A percentile compares a stretch with the other conserved stretches of the same genome.
Evolutionary conservation across 169 alveolate species (phyloP).

Genomic region (Plasmodium adleri): DNA sequence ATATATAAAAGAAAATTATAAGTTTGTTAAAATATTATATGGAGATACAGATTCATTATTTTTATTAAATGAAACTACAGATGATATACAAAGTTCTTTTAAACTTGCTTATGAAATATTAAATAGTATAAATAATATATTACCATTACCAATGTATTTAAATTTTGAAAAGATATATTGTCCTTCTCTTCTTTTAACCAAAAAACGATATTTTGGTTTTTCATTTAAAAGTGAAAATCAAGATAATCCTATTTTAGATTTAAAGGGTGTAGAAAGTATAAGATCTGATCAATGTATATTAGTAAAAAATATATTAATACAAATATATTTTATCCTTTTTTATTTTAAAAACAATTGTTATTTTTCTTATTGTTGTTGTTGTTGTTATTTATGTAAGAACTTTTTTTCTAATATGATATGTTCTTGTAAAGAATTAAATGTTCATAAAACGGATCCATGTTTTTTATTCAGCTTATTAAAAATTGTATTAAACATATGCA

Average conservation of each 20-base stretch:
- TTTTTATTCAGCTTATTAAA: conserved; percentile 24
- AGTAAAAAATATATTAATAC: conserved; percentile 60
- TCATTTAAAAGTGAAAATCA: conserved; percentile 42
- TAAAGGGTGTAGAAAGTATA: conserved; percentile 79
- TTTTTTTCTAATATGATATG: conserved; percentile 52
- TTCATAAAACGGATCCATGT: conserved; percentile 40
- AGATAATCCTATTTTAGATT: conserved; percentile 54
- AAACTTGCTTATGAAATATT: conserved; percentile 90
- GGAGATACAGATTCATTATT: conserved; percentile 99
- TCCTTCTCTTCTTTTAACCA: conserved; percentile 94
- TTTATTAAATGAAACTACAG: conserved; percentile 92
- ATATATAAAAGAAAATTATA: conserved; percentile 88
- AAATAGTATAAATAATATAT: conserved; percentile 86
- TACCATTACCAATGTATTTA: conserved; percentile 93
- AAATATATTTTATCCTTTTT: conserved; percentile 43
- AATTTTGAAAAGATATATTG: conserved; percentile 95
- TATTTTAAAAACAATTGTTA: conserved; percentile 48
- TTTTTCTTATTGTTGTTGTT: conserved; percentile 63
- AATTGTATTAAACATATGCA: conserved; percentile 9
- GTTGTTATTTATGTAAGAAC: conserved; percentile 53
- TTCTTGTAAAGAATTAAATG: conserved; percentile 30
- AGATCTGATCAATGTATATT: conserved; percentile 78
- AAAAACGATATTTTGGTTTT: conserved; percentile 95
- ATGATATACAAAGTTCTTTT: conserved; percentile 89
- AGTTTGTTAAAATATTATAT: conserved; percentile 93